Evolutionary conservation across 2,329 filamentous ascomycete genomes (phyloP).

Genomic region (Cyclaneusma minus): DNA sequence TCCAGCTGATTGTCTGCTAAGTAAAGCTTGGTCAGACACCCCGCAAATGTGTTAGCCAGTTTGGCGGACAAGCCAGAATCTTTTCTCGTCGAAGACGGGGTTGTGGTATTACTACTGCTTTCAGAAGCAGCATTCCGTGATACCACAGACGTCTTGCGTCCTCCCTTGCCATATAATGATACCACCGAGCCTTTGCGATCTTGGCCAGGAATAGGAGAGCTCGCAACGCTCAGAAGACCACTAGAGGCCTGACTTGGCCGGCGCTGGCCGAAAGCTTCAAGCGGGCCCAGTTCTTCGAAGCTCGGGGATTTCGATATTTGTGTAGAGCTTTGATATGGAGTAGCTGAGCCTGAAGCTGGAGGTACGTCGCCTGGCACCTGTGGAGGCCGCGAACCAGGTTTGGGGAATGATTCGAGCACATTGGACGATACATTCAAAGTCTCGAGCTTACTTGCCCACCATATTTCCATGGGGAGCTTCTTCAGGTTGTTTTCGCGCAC

Average conservation of each 20-base stretch:
- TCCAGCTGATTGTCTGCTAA: constrained; percentile 88
- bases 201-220: constrained; percentile 46
- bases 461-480: constrained; percentile 81
- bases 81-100: constrained; percentile 51
- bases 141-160: constrained; percentile 72
- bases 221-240: constrained; percentile 58
- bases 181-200: constrained; percentile 74
- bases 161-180: constrained; percentile 62
- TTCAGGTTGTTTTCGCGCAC: constrained; percentile 87
- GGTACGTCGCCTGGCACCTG: constrained; percentile 38
- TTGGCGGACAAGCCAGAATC: constrained; percentile 77
- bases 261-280: constrained; percentile 47
- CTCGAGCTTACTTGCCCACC: constrained; percentile 83
- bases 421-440: constrained; percentile 93
- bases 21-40: constrained; percentile 68
- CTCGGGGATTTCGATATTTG: constrained; percentile 48
- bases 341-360: constrained; percentile 7
- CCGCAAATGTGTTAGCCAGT: constrained; percentile 73
- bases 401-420: constrained; percentile 79
- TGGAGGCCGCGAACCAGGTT: constrained; percentile 57
- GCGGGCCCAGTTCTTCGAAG: constrained; percentile 59
- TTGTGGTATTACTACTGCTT: constrained; percentile 23
- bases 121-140: constrained; percentile 39
- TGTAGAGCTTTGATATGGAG: constrained; percentile 5
- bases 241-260: constrained; percentile 76